Percentiles rank a stretch among this genome's conserved stretches.
Evolutionary conservation across 345 rosid species (phyloP).

Genomic region (Sisymbrium altissimum): DNA sequence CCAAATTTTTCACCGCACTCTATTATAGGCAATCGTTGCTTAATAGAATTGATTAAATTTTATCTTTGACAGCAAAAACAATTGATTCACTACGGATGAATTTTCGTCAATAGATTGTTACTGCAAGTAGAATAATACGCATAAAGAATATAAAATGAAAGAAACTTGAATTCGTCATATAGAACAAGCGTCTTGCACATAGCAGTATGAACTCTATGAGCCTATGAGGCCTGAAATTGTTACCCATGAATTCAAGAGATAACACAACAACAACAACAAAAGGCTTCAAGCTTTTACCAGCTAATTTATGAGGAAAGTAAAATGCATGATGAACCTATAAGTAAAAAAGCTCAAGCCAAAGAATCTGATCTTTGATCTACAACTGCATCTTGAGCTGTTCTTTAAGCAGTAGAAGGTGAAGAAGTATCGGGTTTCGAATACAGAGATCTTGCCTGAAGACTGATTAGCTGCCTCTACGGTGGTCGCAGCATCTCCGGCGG

Average conservation of each 20-base stretch:
- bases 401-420: constrained; percentile 15
- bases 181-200: no score
- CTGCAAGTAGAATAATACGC: no score
- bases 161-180: no score
- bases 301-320: constrained; percentile 12
- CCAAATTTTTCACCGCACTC: no score
- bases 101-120: no score
- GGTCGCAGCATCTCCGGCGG: constrained; percentile 23
- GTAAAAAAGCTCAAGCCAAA: constrained; percentile 8
- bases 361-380: constrained; percentile 13
- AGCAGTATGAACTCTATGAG: no score
- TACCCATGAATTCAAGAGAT: background rate
- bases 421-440: constrained; percentile 14
- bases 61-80: no score
- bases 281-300: constrained; percentile 15
- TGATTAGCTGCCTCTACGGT: constrained; percentile 2
- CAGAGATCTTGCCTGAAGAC: constrained; percentile 41
- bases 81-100: no score
- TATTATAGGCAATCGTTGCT: no score
- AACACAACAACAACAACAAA: background rate
- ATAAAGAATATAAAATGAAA: no score
- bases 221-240: no score
- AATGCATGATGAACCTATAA: background rate
- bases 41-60: no score
- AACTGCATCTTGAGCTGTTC: background rate